Conservation (phyloP, 192 early-diverging fungal species). For the Linnemannia schmuckeri region DNA sequence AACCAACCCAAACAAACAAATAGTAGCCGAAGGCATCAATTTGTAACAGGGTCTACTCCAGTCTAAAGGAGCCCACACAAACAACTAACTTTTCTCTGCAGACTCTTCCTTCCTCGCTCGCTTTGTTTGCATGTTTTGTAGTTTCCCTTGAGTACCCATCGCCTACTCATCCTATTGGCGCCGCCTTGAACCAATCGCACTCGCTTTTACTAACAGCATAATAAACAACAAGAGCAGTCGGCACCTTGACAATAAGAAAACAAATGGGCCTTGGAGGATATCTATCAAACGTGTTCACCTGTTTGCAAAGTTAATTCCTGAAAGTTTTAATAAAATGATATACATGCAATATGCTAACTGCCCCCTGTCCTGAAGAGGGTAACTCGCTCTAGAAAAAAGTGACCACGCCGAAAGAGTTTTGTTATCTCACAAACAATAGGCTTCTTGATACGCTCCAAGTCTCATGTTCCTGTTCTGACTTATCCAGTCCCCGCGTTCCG, state of each 20-base stretch:
- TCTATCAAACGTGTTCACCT: background rate
- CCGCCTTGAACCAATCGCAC: background rate
- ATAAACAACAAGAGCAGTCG: background rate
- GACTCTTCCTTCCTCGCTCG: background rate
- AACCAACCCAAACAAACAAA: no score
- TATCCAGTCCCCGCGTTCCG: background rate
- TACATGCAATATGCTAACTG: constrained; percentile 4
- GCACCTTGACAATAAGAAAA: background rate
- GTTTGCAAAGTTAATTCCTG: background rate
- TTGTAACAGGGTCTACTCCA: no score
- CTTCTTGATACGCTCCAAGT: background rate
- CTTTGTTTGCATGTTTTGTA: background rate
- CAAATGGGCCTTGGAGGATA: background rate
- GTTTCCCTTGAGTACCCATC: background rate
- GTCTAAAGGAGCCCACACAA: background rate
- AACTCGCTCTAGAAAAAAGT: constrained; percentile 4
- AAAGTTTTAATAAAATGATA: constrained; percentile 7
- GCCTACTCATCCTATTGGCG: background rate
- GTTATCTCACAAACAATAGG: no score
- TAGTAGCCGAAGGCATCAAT: no score
- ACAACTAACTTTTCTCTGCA: background rate
- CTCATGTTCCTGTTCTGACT: background rate
- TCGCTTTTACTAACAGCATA: background rate
- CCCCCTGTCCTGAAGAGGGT: background rate
- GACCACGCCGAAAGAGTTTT: no score